Evolutionary conservation across 805 yeast species (phyloP), one percentile per base, ranked within the genome.

Genomic region (Zygosaccharomyces bailii): DNA sequence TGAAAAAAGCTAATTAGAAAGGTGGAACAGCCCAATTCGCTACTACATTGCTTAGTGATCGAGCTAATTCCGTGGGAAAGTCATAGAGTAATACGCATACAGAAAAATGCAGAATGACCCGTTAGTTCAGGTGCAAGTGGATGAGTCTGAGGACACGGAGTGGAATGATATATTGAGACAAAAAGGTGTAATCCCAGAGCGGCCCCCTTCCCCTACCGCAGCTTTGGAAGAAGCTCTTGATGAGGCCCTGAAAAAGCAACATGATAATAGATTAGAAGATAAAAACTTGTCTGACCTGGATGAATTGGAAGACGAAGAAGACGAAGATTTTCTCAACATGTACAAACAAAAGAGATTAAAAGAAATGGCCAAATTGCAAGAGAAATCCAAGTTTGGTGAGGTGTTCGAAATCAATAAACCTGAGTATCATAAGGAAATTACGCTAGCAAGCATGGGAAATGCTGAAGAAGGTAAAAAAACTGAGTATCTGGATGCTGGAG

Each of bases 131-230:
- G 89, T 89, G 39, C 87, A 89, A 66, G 96, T 90, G 43, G 90
- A 93, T 66, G 97, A 96, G 27, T 79, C 78, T 50, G 99, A 93
- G 66, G 99, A 93, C 63, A 93, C 99, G 0, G 99, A 93, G 65
- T 93, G 99, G 99, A 93, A 93, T 62, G 99, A 93, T 65, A 89
- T 93, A 53, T 73, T 93, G 35, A 73, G 99, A 52, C 76, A 79
- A 2, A 86, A 90, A 50, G 98, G 98, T 18, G 80, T 93, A 44
- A 87, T 93, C 39, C 99, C 99, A 1, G 89, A 86, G 59, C 82
- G 84, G 56, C 88, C 95, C 20, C 89, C 90, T 18, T 86, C 95
- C 16, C 96, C 96, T 7, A 80, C 95, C 0, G 86, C 76, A 34
- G 84, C 87, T 64, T 62, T 93, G 37, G 98, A 93, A 61, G 90